Evolutionary conservation across 2,329 filamentous ascomycete genomes (phyloP), one percentile per base, ranked within the genome.

Genomic region (Cladosporium halotolerans): DNA sequence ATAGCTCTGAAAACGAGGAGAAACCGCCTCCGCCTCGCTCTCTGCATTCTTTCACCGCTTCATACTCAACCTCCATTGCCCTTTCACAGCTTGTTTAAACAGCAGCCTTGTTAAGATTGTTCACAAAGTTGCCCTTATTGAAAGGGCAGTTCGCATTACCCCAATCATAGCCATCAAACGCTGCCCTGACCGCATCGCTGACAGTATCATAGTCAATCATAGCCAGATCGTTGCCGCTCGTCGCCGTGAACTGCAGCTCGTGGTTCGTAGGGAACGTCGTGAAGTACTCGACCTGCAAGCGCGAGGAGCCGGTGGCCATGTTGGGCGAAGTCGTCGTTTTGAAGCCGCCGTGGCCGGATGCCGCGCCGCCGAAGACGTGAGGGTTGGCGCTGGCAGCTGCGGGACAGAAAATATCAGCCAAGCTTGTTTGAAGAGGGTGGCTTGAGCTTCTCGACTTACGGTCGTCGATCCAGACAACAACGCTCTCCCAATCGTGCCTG

Each of bases 171-270:
- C 11, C 34, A 7, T 47, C 19, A 13, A 47, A 40, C 6, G 34
- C 45, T 11, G 14, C 31, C 9, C 16, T 47, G 16, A 47, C 13
- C 4, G 19, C 45, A 5, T 33, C 13, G 14, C 13, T 28, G 34
- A 47, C 34, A 47, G 19, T 31, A 19, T 47, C 45, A 19, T 47
- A 47, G 19, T 47, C 45, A 13, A 47, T 47, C 45, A 39, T 47
- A 6, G 18, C 45, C 9, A 28, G 10, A 7, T 47, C 34, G 2
- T 19, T 9, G 19, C 45, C 45, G 5, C 16, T 8, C 33, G n/a
- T 47, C 7, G 33, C 39, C 34, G 19, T 47, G 33, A 47, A 47
- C 33, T 39, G 45, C 6, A 47, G 45, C 19, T 47, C 45, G 11
- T 47, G 45, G n/a, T 47, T 47, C 10, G 45, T 47, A 11, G 45